These are phyloP conservation scores for Laburnicola sp. DNA, from an alignment of 2,329 filamentous ascomycete genomes.

Conservation along the genomic window DNA sequence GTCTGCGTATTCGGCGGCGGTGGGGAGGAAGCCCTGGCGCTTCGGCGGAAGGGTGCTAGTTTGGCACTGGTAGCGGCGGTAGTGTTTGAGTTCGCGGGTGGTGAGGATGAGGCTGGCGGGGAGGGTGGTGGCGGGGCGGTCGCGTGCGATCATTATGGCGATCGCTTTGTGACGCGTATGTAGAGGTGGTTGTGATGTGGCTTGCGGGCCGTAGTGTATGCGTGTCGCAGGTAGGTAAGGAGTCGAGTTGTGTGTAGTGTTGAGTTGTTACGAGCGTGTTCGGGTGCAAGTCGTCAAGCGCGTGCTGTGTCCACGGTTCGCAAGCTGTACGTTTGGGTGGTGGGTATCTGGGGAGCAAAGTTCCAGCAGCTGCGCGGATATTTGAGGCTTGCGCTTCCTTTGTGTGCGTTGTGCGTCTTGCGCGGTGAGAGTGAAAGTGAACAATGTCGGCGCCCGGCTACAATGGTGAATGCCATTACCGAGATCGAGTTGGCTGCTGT, in stretches of 20 bases:
- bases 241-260: not conserved
- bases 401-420: slow-evolving; percentile 1
- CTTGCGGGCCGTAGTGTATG: not conserved
- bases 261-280: not conserved
- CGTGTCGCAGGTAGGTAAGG: not conserved
- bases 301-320: not conserved
- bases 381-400: not conserved
- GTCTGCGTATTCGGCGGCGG: slow-evolving; percentile 32
- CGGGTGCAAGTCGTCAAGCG: not conserved
- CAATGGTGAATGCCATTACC: slow-evolving; percentile 1
- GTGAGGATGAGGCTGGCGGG: slow-evolving; percentile 29
- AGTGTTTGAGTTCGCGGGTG: slow-evolving; percentile 31
- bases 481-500: not conserved
- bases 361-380: not conserved
- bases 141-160: slow-evolving; percentile 1
- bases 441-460: not conserved
- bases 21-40: slow-evolving; percentile 28
- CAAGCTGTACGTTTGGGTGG: not conserved
- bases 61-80: slow-evolving; percentile 31
- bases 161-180: not conserved
- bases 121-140: not conserved
- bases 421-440: slow-evolving; percentile 3
- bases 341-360: not conserved
- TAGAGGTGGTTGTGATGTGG: too few relatives aligned
- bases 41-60: slow-evolving; percentile 21